Base-by-base conservation (phyloP, 257 asterid species). In the Fraxinus cuspidata region DNA sequence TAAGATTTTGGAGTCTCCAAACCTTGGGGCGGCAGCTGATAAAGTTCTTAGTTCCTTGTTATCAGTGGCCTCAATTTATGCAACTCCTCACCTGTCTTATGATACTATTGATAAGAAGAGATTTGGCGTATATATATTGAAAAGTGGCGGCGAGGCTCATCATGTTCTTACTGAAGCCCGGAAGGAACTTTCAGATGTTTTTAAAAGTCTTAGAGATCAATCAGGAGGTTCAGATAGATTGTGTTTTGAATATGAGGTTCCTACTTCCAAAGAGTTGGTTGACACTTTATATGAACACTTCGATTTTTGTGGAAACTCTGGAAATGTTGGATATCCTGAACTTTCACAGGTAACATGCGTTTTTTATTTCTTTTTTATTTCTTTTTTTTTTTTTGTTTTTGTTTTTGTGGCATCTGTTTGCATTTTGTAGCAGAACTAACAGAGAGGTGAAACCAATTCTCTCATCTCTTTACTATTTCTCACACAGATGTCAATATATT, bases 191-290 rank as follows among this genome's bases (percentile, higher is more conserved):
- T 60, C 82, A 65, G 90, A 87, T 78, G 80, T 93, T 42, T 83
- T 81, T 85, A 83, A 68, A 60, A 68, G 60, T 81, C 84, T 87
- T 74, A 87, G 79, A 77, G 83, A 71, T 77, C 89, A 83, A 67
- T 70, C 86, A 72, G 87, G 83, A 47, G 75, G 84, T 78, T 80
- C 73, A 35, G 95, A 89, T 70, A 79, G 81, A 77, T 79, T 83
- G 81, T 79, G 71, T 86, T 80, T 84, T 81, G 97, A 88, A 71
- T 80, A 83, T 53, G 93, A 85, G 83, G 82, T 64, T 79, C 89
- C 89, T 77, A 78, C 92, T 81, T 87, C 99, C 71, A 88, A 87
- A 85, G 91, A 88, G 78, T 81, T 96, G 89, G 86, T 85, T 86
- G 91, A 91, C 79, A 71, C 84, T 75, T 78, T 96, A 79, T 80